Base-by-base conservation (phyloP, 768 basidiomycete genomes). In the Leccinellum albellum region DNA sequence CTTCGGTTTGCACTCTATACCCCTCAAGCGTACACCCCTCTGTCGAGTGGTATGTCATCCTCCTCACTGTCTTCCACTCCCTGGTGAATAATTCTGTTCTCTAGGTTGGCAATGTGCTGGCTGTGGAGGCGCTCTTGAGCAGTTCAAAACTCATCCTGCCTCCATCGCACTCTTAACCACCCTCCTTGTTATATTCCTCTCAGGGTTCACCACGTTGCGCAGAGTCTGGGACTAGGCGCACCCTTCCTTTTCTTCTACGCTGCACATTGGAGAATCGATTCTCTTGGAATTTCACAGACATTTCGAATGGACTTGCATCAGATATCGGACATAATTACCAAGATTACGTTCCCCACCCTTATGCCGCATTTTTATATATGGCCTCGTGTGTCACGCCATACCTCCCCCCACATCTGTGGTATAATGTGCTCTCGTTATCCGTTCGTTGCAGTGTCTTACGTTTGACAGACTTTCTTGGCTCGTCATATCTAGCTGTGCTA, bases 1-100 rank as follows among this genome's bases (percentile, higher is more conserved):
- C 74, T 85, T 48, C 68, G 72, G 60, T 89, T 89, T 67, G 83
- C 84, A 33, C 64, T 89, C 61, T 89, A 89, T 68, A 78, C 78
- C 24, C 86, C 86, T 10, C 77, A 77, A 59, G 13, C 73, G 6
- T 85, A 86, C 65, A 83, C 81, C 4, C 79, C 82, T 8, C 66
- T 85, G n/a, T 57, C 74, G 12, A 76, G 82, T 74, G 73, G 76
- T 72, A 29, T 50, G 69, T 53, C 40, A 12, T 54, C 14, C 21
- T 58, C 14, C 12, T 37, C 6, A 0, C 28, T 14, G 20, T 44
- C 23, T 50, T 6, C n/a, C 48, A 20, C 37, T n/a, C 40, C 21
- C 2, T 50, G n/a, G 7, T 42, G 8, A 58, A 42, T 20, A 7
- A 29, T 23, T 24, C 6, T 42, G 2, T 55, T 28, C 21, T 20